Conservation (phyloP, 1,139 yeast species). For the Saccharomyces pastorianus region DNA sequence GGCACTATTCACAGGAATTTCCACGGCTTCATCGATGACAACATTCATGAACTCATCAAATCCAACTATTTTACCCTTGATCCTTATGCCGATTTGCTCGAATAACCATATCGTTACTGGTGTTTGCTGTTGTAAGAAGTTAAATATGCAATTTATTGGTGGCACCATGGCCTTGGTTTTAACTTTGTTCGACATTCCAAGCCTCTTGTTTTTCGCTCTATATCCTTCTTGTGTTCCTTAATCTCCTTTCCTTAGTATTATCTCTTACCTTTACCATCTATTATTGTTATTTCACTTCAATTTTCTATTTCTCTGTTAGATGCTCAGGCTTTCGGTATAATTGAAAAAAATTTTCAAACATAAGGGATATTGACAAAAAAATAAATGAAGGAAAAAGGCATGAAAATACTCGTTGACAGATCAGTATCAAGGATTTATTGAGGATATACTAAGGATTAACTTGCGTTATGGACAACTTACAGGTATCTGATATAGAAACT, state of each 20-base stretch:
- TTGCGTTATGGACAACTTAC: neutral
- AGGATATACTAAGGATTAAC: neutral
- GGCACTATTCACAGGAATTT: constrained; percentile 40
- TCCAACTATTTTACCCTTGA: constrained; percentile 80
- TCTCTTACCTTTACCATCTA: neutral
- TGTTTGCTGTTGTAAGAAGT: constrained; percentile 74
- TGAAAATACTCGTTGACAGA: neutral
- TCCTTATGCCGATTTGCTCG: constrained; percentile 70
- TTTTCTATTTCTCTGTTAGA: neutral
- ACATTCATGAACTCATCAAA: constrained; percentile 97
- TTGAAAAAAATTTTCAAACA: neutral
- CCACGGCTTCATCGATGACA: constrained; percentile 85
- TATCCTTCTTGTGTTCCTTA: neutral
- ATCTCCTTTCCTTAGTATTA: neutral
- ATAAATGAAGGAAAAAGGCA: neutral
- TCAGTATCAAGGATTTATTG: neutral
- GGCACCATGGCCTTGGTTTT: constrained; percentile 49
- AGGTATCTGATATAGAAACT: constrained; percentile 19
- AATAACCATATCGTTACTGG: constrained; percentile 79
- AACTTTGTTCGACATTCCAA: constrained; percentile 7
- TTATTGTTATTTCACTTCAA: neutral
- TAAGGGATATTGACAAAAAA: neutral
- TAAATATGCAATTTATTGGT: constrained; percentile 85
- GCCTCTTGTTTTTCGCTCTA: neutral
- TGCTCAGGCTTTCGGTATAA: neutral